Evolutionary conservation across 73 alveolate genomes (phyloP), one percentile per base, ranked within the genome.

Genomic region (Symbiodinium natans): DNA sequence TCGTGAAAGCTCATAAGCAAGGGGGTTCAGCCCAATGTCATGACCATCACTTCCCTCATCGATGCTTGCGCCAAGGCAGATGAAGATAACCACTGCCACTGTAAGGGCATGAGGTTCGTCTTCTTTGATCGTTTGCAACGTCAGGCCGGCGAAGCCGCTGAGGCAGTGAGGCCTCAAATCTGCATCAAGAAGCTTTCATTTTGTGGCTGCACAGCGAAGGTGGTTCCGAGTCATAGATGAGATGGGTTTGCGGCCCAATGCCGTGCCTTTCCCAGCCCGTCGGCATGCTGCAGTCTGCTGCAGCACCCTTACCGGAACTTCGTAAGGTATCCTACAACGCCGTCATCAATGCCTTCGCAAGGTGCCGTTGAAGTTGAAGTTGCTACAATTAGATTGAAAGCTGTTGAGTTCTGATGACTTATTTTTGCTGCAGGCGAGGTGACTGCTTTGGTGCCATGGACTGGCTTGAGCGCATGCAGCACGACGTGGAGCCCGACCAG

Each of bases 21-120:
- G 97, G 97, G n/a, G 42, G 17, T 90, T 23, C 9, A 41, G 48
- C 97, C 97, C 6, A 90, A 48, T 13, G 89, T 54, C 80, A 15
- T n/a, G 75, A 46, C 52, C 52, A 42, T 68, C 19, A 43, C 75
- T 17, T 43, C 46, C 23, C 34, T 90, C 73, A 90, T 90, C 43
- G 97, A 90, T 33, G 48, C 89, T 68, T 90, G 88, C 40, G 97
- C 52, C 54, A 90, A 90, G 97, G 97, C 97, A 17, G 40, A 7
- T 13, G 77, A 15, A 0, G 71, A 0, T 19, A 1, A 46, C 59
- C 9, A 21, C 4, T 0, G 17, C 59, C 23, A 29, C 71, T 52
- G 71, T 29, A 52, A 15, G 23, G 31, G 10, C 9, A 13, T 0
- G 9, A 21, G 41, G 39, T 7, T 36, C 33, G 29, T 68, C 21